Conservation (phyloP, 495 filamentous ascomycete species). For the Cairneyella variabilis region DNA sequence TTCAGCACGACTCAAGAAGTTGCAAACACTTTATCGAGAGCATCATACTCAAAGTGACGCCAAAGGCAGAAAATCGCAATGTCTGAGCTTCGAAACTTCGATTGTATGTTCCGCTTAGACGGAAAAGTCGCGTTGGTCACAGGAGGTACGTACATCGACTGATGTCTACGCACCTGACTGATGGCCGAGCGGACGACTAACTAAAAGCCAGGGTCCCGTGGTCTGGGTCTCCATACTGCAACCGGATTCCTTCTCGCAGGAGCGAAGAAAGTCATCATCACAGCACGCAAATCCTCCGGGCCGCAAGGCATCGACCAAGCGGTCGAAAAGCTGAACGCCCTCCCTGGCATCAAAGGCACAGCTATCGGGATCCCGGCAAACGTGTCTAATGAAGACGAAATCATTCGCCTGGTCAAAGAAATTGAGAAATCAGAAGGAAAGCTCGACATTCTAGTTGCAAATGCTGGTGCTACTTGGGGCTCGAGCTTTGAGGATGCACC, state of each 20-base stretch:
- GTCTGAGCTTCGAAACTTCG: constrained; percentile 26
- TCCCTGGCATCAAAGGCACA: constrained; percentile 30
- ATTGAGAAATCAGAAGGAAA: constrained; percentile 30
- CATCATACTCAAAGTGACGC: neutral
- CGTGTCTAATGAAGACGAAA: constrained; percentile 34
- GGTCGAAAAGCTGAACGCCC: constrained; percentile 35
- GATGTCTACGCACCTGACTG: too few species aligned
- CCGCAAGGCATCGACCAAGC: constrained; percentile 30
- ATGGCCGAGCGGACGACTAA: neutral
- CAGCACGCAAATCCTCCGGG: constrained; percentile 34
- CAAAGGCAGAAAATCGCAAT: neutral
- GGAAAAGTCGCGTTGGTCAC: constrained; percentile 41
- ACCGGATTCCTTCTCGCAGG: constrained; percentile 40
- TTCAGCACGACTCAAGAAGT: neutral
- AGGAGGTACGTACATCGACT: constrained; percentile 24
- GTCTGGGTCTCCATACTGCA: constrained; percentile 37
- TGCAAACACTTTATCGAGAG: neutral
- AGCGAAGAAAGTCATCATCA: constrained; percentile 36
- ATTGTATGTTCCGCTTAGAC: constrained; percentile 36
- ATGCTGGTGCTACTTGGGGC: constrained; percentile 40
- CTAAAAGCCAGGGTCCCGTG: constrained; percentile 26
- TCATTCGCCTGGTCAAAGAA: constrained; percentile 32
- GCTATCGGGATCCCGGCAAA: constrained; percentile 40
- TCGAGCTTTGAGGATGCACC: constrained; percentile 39
- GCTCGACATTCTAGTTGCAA: constrained; percentile 38